phyloP scores from a whole-genome alignment of 1,284 basidiomycete species.

The Apiotrichum laibachii region DNA sequence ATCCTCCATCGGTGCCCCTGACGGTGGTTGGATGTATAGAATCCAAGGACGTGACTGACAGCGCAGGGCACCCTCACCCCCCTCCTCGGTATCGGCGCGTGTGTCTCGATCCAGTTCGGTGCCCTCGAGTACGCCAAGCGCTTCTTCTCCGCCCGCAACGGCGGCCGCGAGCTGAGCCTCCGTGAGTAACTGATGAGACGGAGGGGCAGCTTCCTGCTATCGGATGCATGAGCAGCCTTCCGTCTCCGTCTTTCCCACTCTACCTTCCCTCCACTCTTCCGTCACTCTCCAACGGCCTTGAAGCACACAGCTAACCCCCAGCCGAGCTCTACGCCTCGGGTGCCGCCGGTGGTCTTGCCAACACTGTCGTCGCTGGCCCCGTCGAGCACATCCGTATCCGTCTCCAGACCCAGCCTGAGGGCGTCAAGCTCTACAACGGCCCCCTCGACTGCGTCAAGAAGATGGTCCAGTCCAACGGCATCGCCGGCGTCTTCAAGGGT shows the following conservation, averaged over 20 bases:
- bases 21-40: no score
- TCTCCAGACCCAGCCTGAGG: slow-evolving; percentile 80
- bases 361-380: slow-evolving; percentile 88
- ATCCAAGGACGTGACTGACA: no score
- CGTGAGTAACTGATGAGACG: slow-evolving; percentile 14
- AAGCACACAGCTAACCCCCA: slow-evolving; percentile 16
- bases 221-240: neutral
- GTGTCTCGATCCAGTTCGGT: slow-evolving; percentile 96
- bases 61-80: slow-evolving; percentile 85
- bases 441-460: slow-evolving; percentile 82
- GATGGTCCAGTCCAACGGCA: slow-evolving; percentile 66
- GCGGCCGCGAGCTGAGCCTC: slow-evolving; percentile 30
- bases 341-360: slow-evolving; percentile 80
- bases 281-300: no score
- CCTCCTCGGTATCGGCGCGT: slow-evolving; percentile 79
- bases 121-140: slow-evolving; percentile 87
- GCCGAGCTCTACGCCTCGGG: slow-evolving; percentile 75
- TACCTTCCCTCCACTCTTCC: neutral
- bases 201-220: no score
- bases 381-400: slow-evolving; percentile 98
- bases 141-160: slow-evolving; percentile 56
- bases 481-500: slow-evolving; percentile 85
- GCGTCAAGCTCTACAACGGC: slow-evolving; percentile 67
- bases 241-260: neutral
- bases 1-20: no score